Evolutionary conservation across 2,329 filamentous ascomycete species (phyloP), one percentile per base, ranked within the genome.

Genomic region (Monascus ruber): DNA sequence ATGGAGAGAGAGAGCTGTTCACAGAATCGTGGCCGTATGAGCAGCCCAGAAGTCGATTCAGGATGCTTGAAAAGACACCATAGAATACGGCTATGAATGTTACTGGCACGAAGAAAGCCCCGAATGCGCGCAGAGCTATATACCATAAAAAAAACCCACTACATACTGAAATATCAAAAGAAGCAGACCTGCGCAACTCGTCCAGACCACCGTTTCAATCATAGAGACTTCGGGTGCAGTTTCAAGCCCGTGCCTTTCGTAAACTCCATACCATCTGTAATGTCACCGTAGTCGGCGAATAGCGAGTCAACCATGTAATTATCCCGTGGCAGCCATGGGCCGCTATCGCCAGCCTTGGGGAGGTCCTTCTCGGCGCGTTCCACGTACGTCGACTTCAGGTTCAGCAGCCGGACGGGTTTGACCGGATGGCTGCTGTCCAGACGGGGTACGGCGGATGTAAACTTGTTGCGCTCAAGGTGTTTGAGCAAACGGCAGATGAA

Each of bases 401-500:
- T 51, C 17, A 59, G 26, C 11, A 54, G 31, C 25, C 42, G 46
- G 26, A 32, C 10, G 2, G 29, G 10, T 31, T 47, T 35, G n/a
- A 52, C 25, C 11, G 17, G 24, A 5, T 34, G 32, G 3, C 24
- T 10, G 5, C 40, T 34, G 24, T 42, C 33, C n/a, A 52, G 5
- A 4, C 36, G 32, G 3, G 53, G 53, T 9, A 39, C 37, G 9
- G 39, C 50, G 31, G 33, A 33, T 6, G 10, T 35, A 5, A 28
- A 24, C 3, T 42, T 31, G 1, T 42, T 42, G 8, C 25, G 36
- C 24, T 45, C 28, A 44, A 59, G 46, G 9, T 46, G 25, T 35
- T 52, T 48, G 11, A 63, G 36, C 8, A 63, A 29, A 2, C 60
- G 51, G 34, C 48, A 49, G 35, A 57, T 44, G 8, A 61, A 44